Evolutionary conservation across 208 protist genomes (phyloP).

Genomic region (Acanthamoeba culbertsoni): DNA sequence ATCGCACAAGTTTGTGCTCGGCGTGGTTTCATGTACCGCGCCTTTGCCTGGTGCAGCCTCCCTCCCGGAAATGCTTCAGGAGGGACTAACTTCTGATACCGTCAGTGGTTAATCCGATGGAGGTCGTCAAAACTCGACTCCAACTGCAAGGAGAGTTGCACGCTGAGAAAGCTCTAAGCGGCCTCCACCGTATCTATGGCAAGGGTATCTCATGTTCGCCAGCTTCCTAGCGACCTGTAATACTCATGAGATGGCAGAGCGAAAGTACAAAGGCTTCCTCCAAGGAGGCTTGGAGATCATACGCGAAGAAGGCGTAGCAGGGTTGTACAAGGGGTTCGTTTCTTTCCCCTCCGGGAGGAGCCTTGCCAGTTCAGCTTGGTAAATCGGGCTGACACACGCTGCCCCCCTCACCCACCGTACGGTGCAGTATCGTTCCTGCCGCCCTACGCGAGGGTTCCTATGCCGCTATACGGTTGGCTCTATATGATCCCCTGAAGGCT

Average conservation of each 20-base stretch:
- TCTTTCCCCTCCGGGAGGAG: neutral
- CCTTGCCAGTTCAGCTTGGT: neutral
- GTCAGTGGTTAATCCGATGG: neutral
- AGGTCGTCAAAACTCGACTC: slow-evolving; percentile 38
- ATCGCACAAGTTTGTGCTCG: slow-evolving; percentile 26
- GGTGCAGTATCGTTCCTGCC: neutral
- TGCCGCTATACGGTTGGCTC: neutral
- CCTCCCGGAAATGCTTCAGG: neutral
- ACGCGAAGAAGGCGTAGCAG: neutral
- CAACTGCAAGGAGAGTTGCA: slow-evolving; percentile 29
- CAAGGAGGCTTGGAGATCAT: neutral
- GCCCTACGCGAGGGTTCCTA: slow-evolving; percentile 17
- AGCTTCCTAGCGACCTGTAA: neutral
- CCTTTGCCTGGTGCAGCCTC: neutral
- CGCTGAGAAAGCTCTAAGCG: neutral
- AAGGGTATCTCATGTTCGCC: neutral
- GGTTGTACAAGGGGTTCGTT: neutral
- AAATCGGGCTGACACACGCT: neutral
- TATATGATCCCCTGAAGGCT: slow-evolving; percentile 8
- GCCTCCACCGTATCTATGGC: neutral
- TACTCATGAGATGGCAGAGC: neutral
- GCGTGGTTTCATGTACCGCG: neutral
- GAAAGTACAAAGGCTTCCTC: slow-evolving; percentile 37
- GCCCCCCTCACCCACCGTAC: neutral
- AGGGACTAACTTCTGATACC: neutral